Base-by-base conservation (phyloP, 495 filamentous ascomycete species). In the Penicillium diatomitis region DNA sequence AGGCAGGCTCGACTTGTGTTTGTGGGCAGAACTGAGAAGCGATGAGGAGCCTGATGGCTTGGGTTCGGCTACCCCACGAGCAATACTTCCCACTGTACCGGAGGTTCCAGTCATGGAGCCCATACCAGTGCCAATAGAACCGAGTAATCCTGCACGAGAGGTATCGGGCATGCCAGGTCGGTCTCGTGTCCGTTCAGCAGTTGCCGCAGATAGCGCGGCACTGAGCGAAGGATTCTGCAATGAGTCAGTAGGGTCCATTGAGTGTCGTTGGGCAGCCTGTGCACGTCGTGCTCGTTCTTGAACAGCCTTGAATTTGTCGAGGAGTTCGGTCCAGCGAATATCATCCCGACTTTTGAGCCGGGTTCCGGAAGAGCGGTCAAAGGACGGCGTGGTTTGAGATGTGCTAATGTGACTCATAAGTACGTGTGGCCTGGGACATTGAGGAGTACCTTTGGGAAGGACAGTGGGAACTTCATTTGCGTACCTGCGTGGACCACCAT, bases 291-390 rank as follows among this genome's bases (percentile, higher is more conserved):
- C 84, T 32, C 78, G 79, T 50, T 99, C 94, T 60, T 99, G 92
- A 12, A 91, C 88, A 27, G 71, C 73, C 52, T 85, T 86, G 66
- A 97, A 99, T 60, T 96, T 96, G 49, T 97, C 92, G n/a, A 99
- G 79, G 11, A 99, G 78, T 49, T 99, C 94, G 9, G 76, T 78
- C 92, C 92, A 99, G 44, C 84, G 82, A 60, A 98, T 92, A 39
- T 96, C 90, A 40, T 94, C 86, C 43, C 89, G 78, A 20, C 83
- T 78, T 62, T 96, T 96, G 32, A 95, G 70, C 43, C 92, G 75
- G 54, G 84, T 88, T 28, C 65, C 61, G 10, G 52, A 55, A 9
- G 87, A 78, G 37, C 91, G 80, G 57, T 96, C 90, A 67, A 66
- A 71, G 11, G 57, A 47, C 8, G 57, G 41, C 7, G 49, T 45